Base-by-base conservation (phyloP, 176 grass and related monocot genomes). In the Oryza rufipogon region DNA sequence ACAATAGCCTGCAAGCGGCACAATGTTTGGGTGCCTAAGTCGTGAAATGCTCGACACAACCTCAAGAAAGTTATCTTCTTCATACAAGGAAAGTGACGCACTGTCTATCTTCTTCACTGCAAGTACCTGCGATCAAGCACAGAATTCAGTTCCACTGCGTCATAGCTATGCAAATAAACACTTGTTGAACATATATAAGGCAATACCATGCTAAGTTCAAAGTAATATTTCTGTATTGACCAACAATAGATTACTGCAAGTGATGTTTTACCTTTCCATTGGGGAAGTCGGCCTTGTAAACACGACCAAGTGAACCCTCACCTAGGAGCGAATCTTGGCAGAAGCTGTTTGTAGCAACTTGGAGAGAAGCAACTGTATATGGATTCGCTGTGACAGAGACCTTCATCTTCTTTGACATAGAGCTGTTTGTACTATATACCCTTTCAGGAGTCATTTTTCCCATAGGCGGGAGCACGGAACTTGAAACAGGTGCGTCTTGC, bases 41-140 rank as follows among this genome's bases (percentile, higher is more conserved):
- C 90, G 89, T 10, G 89, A 94, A 33, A 99, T 96, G 81, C 84
- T 99, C 1, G 93, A 91, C 69, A 96, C 81, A 76, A 83, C 97
- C 84, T 94, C 93, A 14, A 99, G 87, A 86, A 99, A 99, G 12
- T 83, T 95, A 49, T 99, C 91, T 64, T 99, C 93, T 56, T 99
- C 97, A 71, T 99, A 94, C 82, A 99, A 83, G 14, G 93, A 99
- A 74, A 96, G 82, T 8, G 89, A 69, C 0, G 90, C 91, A 61
- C 97, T 96, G 71, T 99, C 97, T 33, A 99, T 93, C 86, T 99
- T 99, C 71, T 99, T 99, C 48, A 92, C 88, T 22, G 90, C 91
- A 64, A 99, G 85, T 63, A 94, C 86, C 97, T 99, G 87, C 2
- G 9, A 70, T 69, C 30, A 38, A 4, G 71, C 26, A 22, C 17